Conservation (phyloP, 2,329 filamentous ascomycete genomes). For the Pezicula carpinea region DNA sequence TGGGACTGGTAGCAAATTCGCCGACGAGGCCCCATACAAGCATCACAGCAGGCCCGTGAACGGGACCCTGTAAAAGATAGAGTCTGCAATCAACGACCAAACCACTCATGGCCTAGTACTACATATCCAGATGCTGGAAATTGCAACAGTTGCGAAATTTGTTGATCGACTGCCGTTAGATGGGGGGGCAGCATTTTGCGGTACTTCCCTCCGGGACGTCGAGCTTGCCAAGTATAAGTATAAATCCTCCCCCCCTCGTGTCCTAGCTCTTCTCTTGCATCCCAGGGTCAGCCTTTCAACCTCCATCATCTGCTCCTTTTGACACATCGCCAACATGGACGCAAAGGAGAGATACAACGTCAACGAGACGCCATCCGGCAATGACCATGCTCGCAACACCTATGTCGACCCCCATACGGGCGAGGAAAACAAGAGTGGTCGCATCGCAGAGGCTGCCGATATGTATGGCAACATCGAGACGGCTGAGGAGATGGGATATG, state of each 20-base stretch:
- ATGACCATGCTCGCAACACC: conserved; percentile 11
- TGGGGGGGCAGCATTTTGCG: neutral
- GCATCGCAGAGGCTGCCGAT: conserved; percentile 43
- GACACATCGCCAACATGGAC: conserved; percentile 15
- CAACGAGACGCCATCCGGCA: conserved; percentile 14
- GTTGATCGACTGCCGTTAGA: neutral
- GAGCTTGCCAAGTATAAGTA: neutral
- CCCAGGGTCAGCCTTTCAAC: conserved; percentile 2
- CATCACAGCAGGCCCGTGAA: neutral
- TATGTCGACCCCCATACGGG: conserved; percentile 19
- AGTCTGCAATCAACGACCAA: neutral
- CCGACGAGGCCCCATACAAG: neutral
- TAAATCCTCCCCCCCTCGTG: neutral
- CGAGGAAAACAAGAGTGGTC: conserved; percentile 25
- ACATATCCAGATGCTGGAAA: neutral
- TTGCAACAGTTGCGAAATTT: neutral
- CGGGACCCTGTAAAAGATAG: neutral
- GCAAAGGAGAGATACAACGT: conserved; percentile 19
- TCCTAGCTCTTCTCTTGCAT: conserved; percentile 4
- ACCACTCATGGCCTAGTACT: neutral
- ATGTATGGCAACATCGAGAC: conserved; percentile 46
- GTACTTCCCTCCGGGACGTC: neutral
- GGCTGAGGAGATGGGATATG: conserved; percentile 47
- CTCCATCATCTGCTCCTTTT: neutral
- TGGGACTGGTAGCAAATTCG: neutral